These are phyloP conservation scores for Xerocomellus amylosporus DNA, from an alignment of 768 basidiomycete genomes.

Conservation along the genomic window DNA sequence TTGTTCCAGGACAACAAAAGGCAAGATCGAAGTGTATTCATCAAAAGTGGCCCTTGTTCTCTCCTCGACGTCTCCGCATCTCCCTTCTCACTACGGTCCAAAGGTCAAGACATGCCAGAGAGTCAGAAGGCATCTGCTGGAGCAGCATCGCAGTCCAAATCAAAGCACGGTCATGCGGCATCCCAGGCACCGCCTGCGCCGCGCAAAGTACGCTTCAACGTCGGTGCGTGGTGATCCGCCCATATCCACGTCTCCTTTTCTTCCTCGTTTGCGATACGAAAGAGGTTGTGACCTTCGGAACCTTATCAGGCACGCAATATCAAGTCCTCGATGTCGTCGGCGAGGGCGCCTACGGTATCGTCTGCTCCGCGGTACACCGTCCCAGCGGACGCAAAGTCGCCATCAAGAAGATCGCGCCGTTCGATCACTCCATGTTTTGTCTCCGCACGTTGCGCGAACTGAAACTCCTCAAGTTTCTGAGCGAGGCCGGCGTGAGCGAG, in stretches of 20 bases:
- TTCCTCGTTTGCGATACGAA: background rate
- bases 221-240: constrained; percentile 46
- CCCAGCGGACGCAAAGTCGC: constrained; percentile 90
- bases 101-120: constrained; percentile 29
- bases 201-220: constrained; percentile 86
- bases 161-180: constrained; percentile 47
- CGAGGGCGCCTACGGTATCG: constrained; percentile 92
- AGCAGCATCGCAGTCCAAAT: constrained; percentile 28
- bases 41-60: constrained; percentile 16
- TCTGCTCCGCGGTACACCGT: constrained; percentile 87
- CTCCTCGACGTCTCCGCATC: constrained; percentile 1
- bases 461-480: constrained; percentile 79
- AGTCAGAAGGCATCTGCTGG: constrained; percentile 17
- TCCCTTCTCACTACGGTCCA: background rate
- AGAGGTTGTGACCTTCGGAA: background rate
- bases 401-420: constrained; percentile 95
- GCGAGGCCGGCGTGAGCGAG: constrained; percentile 86
- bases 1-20: constrained; percentile 26
- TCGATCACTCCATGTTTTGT: constrained; percentile 95
- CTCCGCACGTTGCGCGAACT: constrained; percentile 86
- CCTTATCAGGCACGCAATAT: constrained; percentile 64
- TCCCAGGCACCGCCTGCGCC: constrained; percentile 55
- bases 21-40: background rate
- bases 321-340: constrained; percentile 86
- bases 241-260: background rate